Base-by-base conservation (phyloP, 257 asterid species). In the Solanum lignicaule region DNA sequence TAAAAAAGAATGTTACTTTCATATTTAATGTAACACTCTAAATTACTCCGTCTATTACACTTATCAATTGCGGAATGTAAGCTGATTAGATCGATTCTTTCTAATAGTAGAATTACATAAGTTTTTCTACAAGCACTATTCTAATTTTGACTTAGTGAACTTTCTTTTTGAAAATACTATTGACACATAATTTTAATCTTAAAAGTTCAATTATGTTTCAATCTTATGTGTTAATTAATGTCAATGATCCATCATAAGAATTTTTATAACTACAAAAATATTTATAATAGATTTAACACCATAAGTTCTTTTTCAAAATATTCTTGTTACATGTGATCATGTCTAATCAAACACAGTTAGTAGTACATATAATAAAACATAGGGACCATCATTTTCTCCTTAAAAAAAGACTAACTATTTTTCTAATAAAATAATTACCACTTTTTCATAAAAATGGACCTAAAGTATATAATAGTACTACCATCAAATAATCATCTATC, bases 321-420 rank as follows among this genome's bases (percentile, higher is more conserved):
- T 74, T 36, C 65, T 18, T 0, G 62, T 55, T 55, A 55, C 46
- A 35, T 35, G 8, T 74, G 9, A 32, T 35, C 27, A 33, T 73
- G 81, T 73, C 81, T 21, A 35, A 74, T 35, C 48, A 33, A 74
- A 36, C 18, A 35, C 16, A 11, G 11, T 5, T 73, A 52, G 62
- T 52, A 52, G 62, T 52, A 20, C 46, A 32, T 33, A 35, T 33
- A 35, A 52, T 52, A 52, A 52, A 52, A 52, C 4, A 2, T 18
- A 73, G 41, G 81, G 81, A 33, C 25, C 87, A 32, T 81, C 88
- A 89, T 89, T 92, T 86, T 73, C 3, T 60, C 68, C 68, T 8
- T 0, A 21, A 21, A 60, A 58, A 60, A 21, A 21, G 14, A 60
- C 13, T 21, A 60, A 21, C 68, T 71, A 31, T 72, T 72, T 18